Conservation (phyloP, 2,329 filamentous ascomycete species). For the Claviceps monticola region DNA sequence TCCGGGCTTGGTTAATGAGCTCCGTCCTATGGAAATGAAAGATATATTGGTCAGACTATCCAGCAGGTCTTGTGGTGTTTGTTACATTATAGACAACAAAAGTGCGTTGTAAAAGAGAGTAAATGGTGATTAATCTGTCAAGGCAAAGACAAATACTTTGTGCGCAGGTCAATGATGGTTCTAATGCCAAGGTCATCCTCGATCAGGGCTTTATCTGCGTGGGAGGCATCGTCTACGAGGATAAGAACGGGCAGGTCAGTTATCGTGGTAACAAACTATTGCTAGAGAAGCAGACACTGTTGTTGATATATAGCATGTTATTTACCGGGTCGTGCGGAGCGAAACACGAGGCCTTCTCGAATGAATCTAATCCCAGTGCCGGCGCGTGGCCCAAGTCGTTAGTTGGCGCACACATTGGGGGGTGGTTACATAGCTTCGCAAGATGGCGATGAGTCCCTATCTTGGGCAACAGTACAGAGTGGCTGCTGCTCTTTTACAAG, state of each 20-base stretch:
- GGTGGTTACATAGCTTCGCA: too few species aligned
- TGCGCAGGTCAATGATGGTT: constrained; percentile 67
- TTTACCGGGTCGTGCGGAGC: constrained; percentile 49
- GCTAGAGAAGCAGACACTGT: not conserved
- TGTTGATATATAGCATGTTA: not conserved
- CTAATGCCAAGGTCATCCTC: constrained; percentile 47
- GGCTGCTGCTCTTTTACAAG: too few species aligned
- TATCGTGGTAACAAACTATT: not conserved
- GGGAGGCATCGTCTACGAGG: constrained; percentile 53
- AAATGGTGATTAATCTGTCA: not conserved
- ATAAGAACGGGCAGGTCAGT: not conserved
- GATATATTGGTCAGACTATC: not conserved
- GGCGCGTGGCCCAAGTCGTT: not conserved
- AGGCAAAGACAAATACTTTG: constrained; percentile 36
- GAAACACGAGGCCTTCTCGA: constrained; percentile 50
- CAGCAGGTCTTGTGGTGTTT: not conserved
- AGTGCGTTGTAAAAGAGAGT: too few species aligned
- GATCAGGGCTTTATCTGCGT: constrained; percentile 47
- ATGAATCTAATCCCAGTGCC: constrained; percentile 16
- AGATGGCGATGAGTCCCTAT: too few species aligned
- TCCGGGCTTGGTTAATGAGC: constrained; percentile 53
- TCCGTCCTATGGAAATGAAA: constrained; percentile 42
- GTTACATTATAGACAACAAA: not conserved
- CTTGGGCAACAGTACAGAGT: too few species aligned
- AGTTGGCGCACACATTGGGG: not conserved